Evolutionary conservation across 768 basidiomycete genomes (phyloP).

Genomic region (Strobilomyces dryophilus): DNA sequence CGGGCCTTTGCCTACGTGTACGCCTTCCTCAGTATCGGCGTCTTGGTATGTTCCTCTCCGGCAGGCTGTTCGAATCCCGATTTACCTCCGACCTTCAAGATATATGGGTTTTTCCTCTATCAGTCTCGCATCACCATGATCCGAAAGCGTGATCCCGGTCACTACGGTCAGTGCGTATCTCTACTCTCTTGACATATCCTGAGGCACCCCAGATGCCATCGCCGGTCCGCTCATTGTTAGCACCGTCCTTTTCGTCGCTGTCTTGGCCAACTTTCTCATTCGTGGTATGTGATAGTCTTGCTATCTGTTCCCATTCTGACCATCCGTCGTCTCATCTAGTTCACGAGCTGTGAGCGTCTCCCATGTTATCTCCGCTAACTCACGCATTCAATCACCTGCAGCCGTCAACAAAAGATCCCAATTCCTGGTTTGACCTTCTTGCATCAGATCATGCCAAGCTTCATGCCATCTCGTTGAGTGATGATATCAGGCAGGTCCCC

Average conservation of each 20-base stretch:
- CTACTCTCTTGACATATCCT: neutral
- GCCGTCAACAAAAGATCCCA: conserved; percentile 26
- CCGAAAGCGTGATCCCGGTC: conserved; percentile 78
- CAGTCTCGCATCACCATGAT: conserved; percentile 91
- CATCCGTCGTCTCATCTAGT: conserved; percentile 33
- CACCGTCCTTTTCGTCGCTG: conserved; percentile 76
- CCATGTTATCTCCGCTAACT: neutral
- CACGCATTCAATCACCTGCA: conserved; percentile 1
- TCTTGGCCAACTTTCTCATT: conserved; percentile 84
- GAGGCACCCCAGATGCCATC: conserved; percentile 57
- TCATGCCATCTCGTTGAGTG: conserved; percentile 12
- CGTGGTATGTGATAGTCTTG: conserved; percentile 54
- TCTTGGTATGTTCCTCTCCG: conserved; percentile 42
- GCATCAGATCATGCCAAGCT: conserved; percentile 19
- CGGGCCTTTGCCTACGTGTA: conserved; percentile 80
- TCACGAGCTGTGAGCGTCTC: conserved; percentile 51
- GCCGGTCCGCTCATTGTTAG: conserved; percentile 83
- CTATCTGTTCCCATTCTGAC: conserved; percentile 1
- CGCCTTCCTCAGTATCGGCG: conserved; percentile 69
- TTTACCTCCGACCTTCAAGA: conserved; percentile 33
- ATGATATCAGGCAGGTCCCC: neutral
- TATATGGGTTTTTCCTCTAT: conserved; percentile 85
- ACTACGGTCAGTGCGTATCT: conserved; percentile 63
- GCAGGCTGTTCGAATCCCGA: neutral
- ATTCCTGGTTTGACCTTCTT: conserved; percentile 28